Percentiles rank a stretch among this genome's conserved stretches.
Conservation (phyloP, 805 yeast genomes). For the Scheffersomyces ergatensis region DNA sequence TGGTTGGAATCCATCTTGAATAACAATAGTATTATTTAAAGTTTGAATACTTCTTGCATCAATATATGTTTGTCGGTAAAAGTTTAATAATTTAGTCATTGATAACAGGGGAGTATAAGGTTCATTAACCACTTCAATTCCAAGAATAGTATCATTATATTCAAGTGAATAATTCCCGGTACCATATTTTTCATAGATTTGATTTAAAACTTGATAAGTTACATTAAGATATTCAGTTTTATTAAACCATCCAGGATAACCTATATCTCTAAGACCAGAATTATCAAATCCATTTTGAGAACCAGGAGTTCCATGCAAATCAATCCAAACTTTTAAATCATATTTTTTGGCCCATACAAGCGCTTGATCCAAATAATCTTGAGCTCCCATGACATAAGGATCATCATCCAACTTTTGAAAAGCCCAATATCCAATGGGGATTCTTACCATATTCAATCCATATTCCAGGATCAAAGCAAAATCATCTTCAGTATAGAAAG, state of each 20-base stretch:
- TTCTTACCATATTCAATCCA: conserved; percentile 68
- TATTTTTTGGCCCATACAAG: conserved; percentile 63
- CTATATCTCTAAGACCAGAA: conserved; percentile 59
- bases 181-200: conserved; percentile 35
- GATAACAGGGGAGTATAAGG: conserved; percentile 28
- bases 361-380: conserved; percentile 60
- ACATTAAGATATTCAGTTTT: conserved; percentile 22
- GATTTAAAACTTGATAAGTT: conserved; percentile 30
- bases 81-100: conserved; percentile 19
- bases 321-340: conserved; percentile 68
- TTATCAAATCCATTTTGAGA: conserved; percentile 87
- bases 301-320: conserved; percentile 80
- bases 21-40: conserved; percentile 44
- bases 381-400: conserved; percentile 68
- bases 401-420: conserved; percentile 48
- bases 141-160: conserved; percentile 32
- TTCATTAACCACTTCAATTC: conserved; percentile 41
- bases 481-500: conserved; percentile 60
- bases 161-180: conserved; percentile 16
- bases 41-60: conserved; percentile 29
- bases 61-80: conserved; percentile 26
- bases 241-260: conserved; percentile 36
- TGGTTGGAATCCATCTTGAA: conserved; percentile 65
- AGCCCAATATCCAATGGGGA: conserved; percentile 85
- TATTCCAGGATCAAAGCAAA: conserved; percentile 46